Percentiles rank a stretch among this genome's conserved stretches.
phyloP scores from a whole-genome alignment of 2,329 filamentous ascomycete species.

The Gaeumannomyces sp. region DNA sequence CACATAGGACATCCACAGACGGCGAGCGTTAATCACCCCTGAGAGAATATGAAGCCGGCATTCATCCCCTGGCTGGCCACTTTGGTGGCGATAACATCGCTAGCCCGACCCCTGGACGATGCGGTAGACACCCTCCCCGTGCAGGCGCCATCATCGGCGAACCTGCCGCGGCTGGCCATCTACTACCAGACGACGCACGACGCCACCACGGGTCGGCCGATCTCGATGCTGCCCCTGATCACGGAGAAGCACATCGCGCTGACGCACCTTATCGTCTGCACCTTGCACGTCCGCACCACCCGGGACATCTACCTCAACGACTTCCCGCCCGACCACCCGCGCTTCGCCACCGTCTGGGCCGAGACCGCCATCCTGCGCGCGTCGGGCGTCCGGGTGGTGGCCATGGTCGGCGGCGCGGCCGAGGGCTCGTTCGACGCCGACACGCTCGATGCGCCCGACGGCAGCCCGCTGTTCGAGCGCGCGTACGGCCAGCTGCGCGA shows the following conservation, averaged over 20 bases:
- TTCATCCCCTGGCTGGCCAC: not conserved
- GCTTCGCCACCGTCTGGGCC: slow-evolving; percentile 69
- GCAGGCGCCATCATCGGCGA: not conserved
- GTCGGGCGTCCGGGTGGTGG: slow-evolving; percentile 71
- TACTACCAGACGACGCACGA: slow-evolving; percentile 53
- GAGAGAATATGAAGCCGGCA: not conserved
- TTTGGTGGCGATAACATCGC: not conserved
- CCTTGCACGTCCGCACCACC: slow-evolving; percentile 71
- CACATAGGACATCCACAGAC: not conserved
- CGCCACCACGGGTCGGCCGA: slow-evolving; percentile 29
- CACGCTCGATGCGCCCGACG: slow-evolving; percentile 40
- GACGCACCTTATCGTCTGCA: slow-evolving; percentile 82
- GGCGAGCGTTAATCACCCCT: not conserved
- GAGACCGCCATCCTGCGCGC: slow-evolving; percentile 68
- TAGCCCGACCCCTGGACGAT: not conserved
- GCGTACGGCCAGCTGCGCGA: slow-evolving; percentile 63
- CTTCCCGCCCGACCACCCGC: slow-evolving; percentile 58
- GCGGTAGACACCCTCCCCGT: not conserved
- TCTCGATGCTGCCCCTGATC: slow-evolving; percentile 49
- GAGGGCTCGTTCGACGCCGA: slow-evolving; percentile 59
- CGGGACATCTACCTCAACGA: slow-evolving; percentile 76
- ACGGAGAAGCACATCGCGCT: slow-evolving; percentile 39
- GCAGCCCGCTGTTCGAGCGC: slow-evolving; percentile 52
- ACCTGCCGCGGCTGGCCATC: slow-evolving; percentile 41
- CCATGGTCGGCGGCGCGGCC: slow-evolving; percentile 83